These are phyloP conservation scores for Acacia confusa DNA, from an alignment of 306 rosid species.

Conservation along the genomic window DNA sequence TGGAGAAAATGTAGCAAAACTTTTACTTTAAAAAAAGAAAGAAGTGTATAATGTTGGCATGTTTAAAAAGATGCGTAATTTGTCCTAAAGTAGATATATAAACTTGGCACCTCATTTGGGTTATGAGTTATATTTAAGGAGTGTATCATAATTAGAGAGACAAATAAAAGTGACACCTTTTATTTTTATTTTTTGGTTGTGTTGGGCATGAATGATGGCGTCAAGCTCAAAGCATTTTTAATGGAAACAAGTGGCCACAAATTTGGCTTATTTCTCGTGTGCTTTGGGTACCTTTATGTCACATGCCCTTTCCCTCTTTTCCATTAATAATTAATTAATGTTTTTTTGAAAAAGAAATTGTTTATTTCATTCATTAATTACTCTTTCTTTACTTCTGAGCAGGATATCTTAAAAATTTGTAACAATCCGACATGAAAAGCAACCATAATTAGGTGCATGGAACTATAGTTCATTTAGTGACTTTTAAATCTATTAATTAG, in stretches of 20 bases:
- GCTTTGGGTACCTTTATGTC: slow-evolving; percentile 34
- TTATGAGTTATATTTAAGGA: slow-evolving; percentile 20
- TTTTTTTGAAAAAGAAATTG: not conserved
- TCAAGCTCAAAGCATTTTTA: slow-evolving; percentile 33
- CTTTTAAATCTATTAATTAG: not conserved
- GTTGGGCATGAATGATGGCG: slow-evolving; percentile 37
- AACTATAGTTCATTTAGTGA: not conserved
- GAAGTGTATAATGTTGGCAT: not conserved
- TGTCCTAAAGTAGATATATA: not conserved
- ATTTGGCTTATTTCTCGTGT: slow-evolving; percentile 44
- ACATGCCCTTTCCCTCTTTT: slow-evolving; percentile 34
- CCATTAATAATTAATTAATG: slow-evolving; percentile 6
- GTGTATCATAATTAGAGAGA: slow-evolving; percentile 41
- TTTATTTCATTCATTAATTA: not conserved
- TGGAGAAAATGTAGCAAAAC: not conserved
- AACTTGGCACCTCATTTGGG: not conserved
- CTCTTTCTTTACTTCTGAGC: not conserved
- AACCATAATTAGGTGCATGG: not conserved
- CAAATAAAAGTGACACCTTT: slow-evolving; percentile 32
- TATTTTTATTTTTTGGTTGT: slow-evolving; percentile 17
- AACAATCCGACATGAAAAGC: not conserved
- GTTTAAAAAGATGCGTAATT: not conserved
- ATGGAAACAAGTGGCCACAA: slow-evolving; percentile 33
- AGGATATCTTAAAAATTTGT: not conserved
- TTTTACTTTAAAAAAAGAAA: not conserved